These are phyloP conservation scores for Claviceps spartinae DNA, from an alignment of 2,329 filamentous ascomycete genomes.

Conservation along the genomic window DNA sequence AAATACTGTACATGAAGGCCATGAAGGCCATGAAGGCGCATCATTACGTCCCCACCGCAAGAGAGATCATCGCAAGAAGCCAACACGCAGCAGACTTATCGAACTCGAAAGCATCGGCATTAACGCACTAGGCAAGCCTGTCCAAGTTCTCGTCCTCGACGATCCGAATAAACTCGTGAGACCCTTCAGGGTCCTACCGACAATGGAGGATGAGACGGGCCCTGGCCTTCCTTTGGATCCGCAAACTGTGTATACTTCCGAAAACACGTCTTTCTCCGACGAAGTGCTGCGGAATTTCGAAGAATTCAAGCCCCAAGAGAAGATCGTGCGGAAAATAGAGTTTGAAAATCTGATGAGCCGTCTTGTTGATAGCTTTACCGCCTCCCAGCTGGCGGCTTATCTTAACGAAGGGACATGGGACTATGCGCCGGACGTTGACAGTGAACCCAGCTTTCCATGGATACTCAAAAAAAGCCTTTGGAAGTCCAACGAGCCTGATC, in stretches of 20 bases:
- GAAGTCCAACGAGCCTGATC: constrained; percentile 20
- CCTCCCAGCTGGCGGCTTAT: constrained; percentile 31
- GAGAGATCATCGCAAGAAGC: background rate
- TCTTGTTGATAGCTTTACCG: constrained; percentile 33
- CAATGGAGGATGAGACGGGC: constrained; percentile 10
- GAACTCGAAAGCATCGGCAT: constrained; percentile 18
- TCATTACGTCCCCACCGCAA: background rate
- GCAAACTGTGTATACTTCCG: constrained; percentile 15
- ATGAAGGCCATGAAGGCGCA: background rate
- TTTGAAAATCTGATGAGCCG: constrained; percentile 26
- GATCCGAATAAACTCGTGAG: constrained; percentile 20
- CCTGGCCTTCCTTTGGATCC: constrained; percentile 15
- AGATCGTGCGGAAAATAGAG: constrained; percentile 23
- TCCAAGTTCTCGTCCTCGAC: constrained; percentile 34
- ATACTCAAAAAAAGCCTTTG: constrained; percentile 27
- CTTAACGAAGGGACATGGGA: constrained; percentile 10
- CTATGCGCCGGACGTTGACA: background rate
- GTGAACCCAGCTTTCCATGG: constrained; percentile 24
- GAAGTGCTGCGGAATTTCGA: constrained; percentile 34
- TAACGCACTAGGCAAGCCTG: constrained; percentile 21
- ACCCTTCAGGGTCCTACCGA: constrained; percentile 7
- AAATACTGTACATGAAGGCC: background rate
- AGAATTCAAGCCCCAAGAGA: constrained; percentile 30
- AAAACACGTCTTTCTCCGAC: constrained; percentile 13
- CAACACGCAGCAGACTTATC: constrained; percentile 15